Evolutionary conservation across 495 filamentous ascomycete genomes (phyloP), one percentile per base, ranked within the genome.

Genomic region (Aspergillus leporis): DNA sequence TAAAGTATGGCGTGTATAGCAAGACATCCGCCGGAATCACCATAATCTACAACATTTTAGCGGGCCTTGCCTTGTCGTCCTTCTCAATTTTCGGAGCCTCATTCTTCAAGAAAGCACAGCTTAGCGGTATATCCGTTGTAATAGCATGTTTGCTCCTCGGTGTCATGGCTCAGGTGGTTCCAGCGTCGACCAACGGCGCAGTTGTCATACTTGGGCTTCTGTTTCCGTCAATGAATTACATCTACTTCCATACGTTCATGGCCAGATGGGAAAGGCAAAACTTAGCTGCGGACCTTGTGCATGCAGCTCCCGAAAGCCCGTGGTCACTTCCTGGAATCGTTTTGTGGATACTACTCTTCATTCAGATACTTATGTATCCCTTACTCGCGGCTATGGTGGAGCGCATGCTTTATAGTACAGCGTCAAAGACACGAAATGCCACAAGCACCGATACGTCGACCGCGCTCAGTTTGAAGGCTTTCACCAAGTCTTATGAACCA

Each of bases 161-260:
- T 18, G 81, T 94, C 45, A 67, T 88, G 5, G 86, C 88, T 0
- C 90, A 93, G 70, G 81, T 88, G 14, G 66, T 84, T 28, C 79
- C 76, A 0, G 80, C 78, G 30, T 74, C 77, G 0, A 78, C 65
- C 21, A 86, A 85, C 16, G 83, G 73, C 10, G 77, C 83, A 3
- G 83, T 90, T 6, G 76, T 77, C 2, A 73, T 87, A 7, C 78
- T 94, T 8, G 81, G 85, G 59, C 65, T 93, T 5, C 71, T 94
- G 4, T 94, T 93, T 65, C 78, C 88, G 13, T 87, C 90, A 8
- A 89, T 87, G 78, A 92, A 87, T 60, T 91, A 88, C 63, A 84
- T 89, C 16, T 90, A 84, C 72, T 88, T 89, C 68, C 83, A 86
- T 40, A 80, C 88, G 8, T 73, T 80, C 48, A 78, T 91, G 67